These are phyloP conservation scores for Penicillium sp. DNA, from an alignment of 2,329 filamentous ascomycete species.

Conservation along the genomic window DNA sequence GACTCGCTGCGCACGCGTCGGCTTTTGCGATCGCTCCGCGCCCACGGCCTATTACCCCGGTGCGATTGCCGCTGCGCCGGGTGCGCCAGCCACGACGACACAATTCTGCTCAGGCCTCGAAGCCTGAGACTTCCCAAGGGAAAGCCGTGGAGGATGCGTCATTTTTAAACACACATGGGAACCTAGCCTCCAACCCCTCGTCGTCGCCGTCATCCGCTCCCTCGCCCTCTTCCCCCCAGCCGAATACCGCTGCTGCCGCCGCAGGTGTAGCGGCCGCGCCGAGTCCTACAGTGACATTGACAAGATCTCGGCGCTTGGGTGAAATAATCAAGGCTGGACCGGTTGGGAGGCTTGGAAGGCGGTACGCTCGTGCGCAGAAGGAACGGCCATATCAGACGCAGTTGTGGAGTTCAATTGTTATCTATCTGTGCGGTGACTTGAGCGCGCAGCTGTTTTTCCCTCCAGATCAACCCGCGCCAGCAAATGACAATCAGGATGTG, in stretches of 20 bases:
- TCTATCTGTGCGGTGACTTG: slow-evolving; percentile 77
- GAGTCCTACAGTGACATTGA: slow-evolving; percentile 12
- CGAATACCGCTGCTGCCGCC: slow-evolving; percentile 15
- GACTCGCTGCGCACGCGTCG: slow-evolving; percentile 9
- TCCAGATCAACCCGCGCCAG: slow-evolving; percentile 28
- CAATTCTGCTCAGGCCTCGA: slow-evolving; percentile 13
- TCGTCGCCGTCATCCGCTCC: not conserved
- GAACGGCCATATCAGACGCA: slow-evolving; percentile 77
- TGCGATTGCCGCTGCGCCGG: slow-evolving; percentile 16
- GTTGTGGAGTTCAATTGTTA: slow-evolving; percentile 70
- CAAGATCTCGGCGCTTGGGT: slow-evolving; percentile 26
- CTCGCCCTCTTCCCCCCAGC: not conserved
- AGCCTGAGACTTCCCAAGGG: slow-evolving; percentile 4
- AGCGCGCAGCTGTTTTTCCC: slow-evolving; percentile 69
- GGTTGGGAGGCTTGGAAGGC: slow-evolving; percentile 35
- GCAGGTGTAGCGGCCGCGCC: slow-evolving; percentile 26
- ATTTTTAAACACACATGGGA: not conserved
- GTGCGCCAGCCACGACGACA: slow-evolving; percentile 19
- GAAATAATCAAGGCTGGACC: slow-evolving; percentile 32
- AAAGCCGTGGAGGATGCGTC: slow-evolving; percentile 1
- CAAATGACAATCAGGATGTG: slow-evolving; percentile 43
- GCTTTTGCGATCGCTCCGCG: slow-evolving; percentile 14
- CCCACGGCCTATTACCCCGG: slow-evolving; percentile 6
- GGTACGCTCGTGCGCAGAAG: slow-evolving; percentile 70
- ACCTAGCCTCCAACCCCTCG: not conserved